Conservation (phyloP, 768 basidiomycete species). For the Pleurotus sapidus region DNA sequence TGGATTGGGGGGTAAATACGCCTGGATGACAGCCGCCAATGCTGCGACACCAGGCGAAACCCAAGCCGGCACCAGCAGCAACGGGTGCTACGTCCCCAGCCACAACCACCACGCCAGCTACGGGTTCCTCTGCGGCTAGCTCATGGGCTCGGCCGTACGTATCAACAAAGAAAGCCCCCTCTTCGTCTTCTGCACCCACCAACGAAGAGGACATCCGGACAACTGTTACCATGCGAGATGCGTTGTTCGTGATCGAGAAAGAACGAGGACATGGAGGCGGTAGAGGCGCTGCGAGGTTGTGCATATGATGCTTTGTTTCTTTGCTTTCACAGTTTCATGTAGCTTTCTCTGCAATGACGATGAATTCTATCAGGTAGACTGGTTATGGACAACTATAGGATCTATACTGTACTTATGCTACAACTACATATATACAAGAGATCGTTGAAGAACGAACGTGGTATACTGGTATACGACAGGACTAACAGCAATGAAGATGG, state of each 20-base stretch:
- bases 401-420: not conserved
- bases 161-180: constrained; percentile 42
- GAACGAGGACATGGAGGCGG: constrained; percentile 85
- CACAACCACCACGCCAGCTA: constrained; percentile 20
- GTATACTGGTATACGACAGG: too few species aligned
- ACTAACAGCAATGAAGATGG: too few species aligned
- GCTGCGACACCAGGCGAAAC: constrained; percentile 35
- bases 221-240: constrained; percentile 70
- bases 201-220: constrained; percentile 59
- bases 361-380: not conserved
- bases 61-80: constrained; percentile 30
- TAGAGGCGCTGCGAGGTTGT: constrained; percentile 69
- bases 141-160: constrained; percentile 67
- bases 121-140: constrained; percentile 24
- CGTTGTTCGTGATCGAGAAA: constrained; percentile 82
- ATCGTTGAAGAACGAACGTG: too few species aligned
- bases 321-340: not conserved
- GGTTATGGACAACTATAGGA: not conserved
- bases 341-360: not conserved
- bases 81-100: constrained; percentile 28
- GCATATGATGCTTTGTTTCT: constrained; percentile 34
- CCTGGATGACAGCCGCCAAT: constrained; percentile 79
- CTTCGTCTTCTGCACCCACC: constrained; percentile 22
- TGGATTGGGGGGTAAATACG: constrained; percentile 78
- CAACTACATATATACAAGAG: too few species aligned